Base-by-base conservation (phyloP, 1,284 basidiomycete genomes). In the Bjerkandera adusta region DNA sequence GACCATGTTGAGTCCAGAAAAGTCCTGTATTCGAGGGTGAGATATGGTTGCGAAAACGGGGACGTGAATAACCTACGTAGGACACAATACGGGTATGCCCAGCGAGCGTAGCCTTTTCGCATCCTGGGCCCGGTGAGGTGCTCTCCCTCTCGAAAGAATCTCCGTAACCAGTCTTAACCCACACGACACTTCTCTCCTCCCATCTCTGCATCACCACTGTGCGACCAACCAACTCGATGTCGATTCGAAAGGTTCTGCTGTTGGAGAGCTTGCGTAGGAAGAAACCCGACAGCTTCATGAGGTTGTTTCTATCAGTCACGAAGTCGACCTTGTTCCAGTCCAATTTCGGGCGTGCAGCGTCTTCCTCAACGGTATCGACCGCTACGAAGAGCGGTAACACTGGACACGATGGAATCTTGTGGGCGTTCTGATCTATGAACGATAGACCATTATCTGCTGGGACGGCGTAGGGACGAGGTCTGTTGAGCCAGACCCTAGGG, bases 261-360 rank as follows among this genome's bases (percentile, higher is more conserved):
- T 53, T 39, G 12, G 32, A 22, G 21, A 43, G 30, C 32, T 20
- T 15, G 36, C 43, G 16, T 49, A 65, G 79, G 79, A 83, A 15
- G 77, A 63, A 13, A 77, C n/a, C n/a, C n/a, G n/a, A 52, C 4
- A 84, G 66, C 58, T 81, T 82, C 11, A 80, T 68, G 21, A 83
- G 64, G 13, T 68, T 69, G 55, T 82, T 83, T 3, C 81, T 68
- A 56, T 82, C 79, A 0, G 78, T 79, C 44, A 83, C 65, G 47
- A 83, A 63, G 56, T 84, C 79, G 33, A 79, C 58, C 0, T 62
- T 50, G 3, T 66, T 44, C 75, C 80, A 80, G 49, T 78, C 68
- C 39, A 81, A 25, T 35, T 44, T 27, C 1, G 42, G 37, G 7
- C 50, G 43, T 4, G 44, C 61, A n/a, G 61, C 54, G 11, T 64